These are phyloP conservation scores for Termitomyces heimii DNA, from an alignment of 768 basidiomycete genomes.

Conservation along the genomic window DNA sequence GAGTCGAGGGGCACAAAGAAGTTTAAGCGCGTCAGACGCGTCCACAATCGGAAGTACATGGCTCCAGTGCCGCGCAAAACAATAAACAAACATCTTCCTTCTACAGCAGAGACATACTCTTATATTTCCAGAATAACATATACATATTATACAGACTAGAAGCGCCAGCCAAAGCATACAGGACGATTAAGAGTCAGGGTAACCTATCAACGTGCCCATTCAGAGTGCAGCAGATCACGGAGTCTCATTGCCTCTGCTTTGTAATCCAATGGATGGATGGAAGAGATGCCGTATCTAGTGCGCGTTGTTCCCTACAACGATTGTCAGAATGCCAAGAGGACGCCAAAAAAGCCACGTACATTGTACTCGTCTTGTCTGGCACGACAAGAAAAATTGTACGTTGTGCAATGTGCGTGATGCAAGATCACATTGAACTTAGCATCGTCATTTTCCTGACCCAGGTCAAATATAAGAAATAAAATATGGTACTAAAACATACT, in stretches of 20 bases:
- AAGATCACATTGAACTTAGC: conserved; percentile 52
- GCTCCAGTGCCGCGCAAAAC: conserved; percentile 8
- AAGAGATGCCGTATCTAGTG: conserved; percentile 77
- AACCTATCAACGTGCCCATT: conserved; percentile 42
- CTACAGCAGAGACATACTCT: conserved; percentile 5
- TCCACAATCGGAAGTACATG: conserved; percentile 20
- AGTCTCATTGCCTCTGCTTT: conserved; percentile 57
- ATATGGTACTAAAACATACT: conserved; percentile 29
- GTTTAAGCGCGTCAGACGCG: conserved; percentile 17
- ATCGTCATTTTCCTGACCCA: conserved; percentile 52
- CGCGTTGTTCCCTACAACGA: conserved; percentile 67
- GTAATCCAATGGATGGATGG: conserved; percentile 62
- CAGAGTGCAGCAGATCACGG: conserved; percentile 50
- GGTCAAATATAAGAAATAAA: background rate
- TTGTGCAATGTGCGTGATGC: conserved; percentile 57
- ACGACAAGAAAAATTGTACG: conserved; percentile 78
- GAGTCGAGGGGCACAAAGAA: background rate
- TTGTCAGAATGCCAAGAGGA: background rate
- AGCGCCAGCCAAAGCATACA: background rate
- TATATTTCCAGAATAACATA: background rate
- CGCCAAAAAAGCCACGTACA: conserved; percentile 35
- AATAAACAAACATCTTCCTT: conserved; percentile 8
- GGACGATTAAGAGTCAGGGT: background rate
- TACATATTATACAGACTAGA: background rate
- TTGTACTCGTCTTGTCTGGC: conserved; percentile 87